Evolutionary conservation across 2,329 filamentous ascomycete genomes (phyloP), one percentile per base, ranked within the genome.

Genomic region (Colletotrichum paranaense): DNA sequence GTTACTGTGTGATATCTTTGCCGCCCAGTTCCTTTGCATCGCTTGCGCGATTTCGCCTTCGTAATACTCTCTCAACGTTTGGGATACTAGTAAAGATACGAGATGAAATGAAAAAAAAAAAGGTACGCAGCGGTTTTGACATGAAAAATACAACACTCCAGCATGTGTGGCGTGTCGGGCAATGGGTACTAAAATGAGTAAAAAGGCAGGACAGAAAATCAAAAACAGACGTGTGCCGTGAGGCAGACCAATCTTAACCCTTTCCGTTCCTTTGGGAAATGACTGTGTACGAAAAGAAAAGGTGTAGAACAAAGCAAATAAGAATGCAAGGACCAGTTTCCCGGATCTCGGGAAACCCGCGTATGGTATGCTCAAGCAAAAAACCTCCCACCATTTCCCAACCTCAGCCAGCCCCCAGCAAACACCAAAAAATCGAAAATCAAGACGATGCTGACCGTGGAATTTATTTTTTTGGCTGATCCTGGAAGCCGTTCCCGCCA

Each of bases 161-260:
- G n/a, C 38, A 42, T 62, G 24, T 32, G 35, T 64, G 62, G 46
- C 46, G 62, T 11, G 19, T 32, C 14, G 22, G 30, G 8, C 28
- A 58, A 35, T 59, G 22, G 11, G 4, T 65, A 67, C 19, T 22
- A 65, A 58, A 55, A n/a, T 26, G 46, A 30, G 67, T 19, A 49
- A 57, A 38, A 57, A 30, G 63, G 28, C 22, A 68, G 30, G 22
- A 49, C 63, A 76, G 67, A 77, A 75, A 69, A 76, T 74, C 70
- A 58, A 76, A 63, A 75, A 76, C 65, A 76, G 74, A 79, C 76
- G 75, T 79, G 75, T 78, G 80, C 81, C 81, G 81, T 75, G 81
- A 82, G 81, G 81, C 81, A 78, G 78, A 76, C 79, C 79, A 80
- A 76, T 81, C 78, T 81, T 81, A 78, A 76, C 75, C 78, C 77